A percentile compares a stretch with the other conserved stretches of the same genome.
phyloP scores from a whole-genome alignment of 176 grass and related monocot species.

The Triticum dicoccoides region DNA sequence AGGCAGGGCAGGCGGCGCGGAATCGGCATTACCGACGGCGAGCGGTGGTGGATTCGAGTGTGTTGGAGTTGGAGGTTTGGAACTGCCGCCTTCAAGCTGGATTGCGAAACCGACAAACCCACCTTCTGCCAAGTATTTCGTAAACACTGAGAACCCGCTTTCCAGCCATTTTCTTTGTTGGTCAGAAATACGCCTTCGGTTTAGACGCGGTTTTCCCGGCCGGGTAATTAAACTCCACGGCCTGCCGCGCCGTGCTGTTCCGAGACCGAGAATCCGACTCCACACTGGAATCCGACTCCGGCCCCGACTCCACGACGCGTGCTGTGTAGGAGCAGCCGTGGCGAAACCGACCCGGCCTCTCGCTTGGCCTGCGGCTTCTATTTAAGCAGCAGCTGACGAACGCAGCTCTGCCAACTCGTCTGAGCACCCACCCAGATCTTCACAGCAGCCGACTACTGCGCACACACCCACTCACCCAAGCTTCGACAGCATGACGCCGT shows the following conservation, averaged over 20 bases:
- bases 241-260: too few relatives aligned
- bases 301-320: too few relatives aligned
- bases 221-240: too few relatives aligned
- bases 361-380: background rate
- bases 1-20: background rate
- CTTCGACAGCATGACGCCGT: background rate
- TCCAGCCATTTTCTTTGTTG: background rate
- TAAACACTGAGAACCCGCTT: accelerated
- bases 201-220: background rate
- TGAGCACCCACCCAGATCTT: background rate
- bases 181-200: background rate
- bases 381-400: background rate
- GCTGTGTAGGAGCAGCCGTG: background rate
- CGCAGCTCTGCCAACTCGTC: background rate
- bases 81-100: background rate
- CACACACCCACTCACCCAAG: too few relatives aligned
- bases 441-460: background rate
- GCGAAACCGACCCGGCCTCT: background rate
- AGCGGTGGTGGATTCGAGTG: background rate
- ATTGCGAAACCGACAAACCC: background rate
- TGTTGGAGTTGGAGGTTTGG: background rate
- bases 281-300: background rate
- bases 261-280: too few relatives aligned
- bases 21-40: slow-evolving; percentile 35
- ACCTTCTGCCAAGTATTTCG: background rate